These are phyloP conservation scores for Collybia sordida DNA, from an alignment of 768 basidiomycete species.

Conservation along the genomic window DNA sequence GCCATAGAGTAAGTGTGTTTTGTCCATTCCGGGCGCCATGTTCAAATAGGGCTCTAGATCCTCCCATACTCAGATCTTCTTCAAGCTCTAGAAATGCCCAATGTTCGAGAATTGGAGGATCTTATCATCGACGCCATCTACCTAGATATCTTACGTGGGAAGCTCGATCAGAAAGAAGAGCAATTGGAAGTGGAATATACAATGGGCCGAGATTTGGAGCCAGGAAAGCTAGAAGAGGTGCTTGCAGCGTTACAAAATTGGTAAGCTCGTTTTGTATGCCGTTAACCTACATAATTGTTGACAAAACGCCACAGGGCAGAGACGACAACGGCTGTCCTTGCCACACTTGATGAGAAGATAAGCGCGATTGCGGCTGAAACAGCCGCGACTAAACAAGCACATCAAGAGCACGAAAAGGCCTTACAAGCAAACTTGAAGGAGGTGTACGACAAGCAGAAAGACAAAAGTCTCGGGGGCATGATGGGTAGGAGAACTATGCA, in stretches of 20 bases:
- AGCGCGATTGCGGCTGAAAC: slow-evolving; percentile 46
- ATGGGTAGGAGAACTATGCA: slow-evolving; percentile 17
- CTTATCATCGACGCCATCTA: slow-evolving; percentile 98
- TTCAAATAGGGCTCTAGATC: slow-evolving; percentile 45
- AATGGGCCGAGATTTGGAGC: slow-evolving; percentile 89
- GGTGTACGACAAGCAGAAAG: slow-evolving; percentile 63
- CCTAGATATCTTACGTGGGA: slow-evolving; percentile 83
- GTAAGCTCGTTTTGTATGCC: slow-evolving; percentile 34
- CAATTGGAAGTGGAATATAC: slow-evolving; percentile 92
- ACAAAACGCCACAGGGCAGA: slow-evolving; percentile 49
- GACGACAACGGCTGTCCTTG: slow-evolving; percentile 69
- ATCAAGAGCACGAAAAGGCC: slow-evolving; percentile 53
- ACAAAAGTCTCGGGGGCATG: slow-evolving; percentile 37
- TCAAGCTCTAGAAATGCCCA: slow-evolving; percentile 67
- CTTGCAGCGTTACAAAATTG: slow-evolving; percentile 65
- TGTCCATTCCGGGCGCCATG: neutral
- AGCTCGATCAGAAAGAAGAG: slow-evolving; percentile 89
- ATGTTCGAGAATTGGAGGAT: slow-evolving; percentile 90
- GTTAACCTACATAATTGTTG: neutral
- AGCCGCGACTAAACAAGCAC: slow-evolving; percentile 36
- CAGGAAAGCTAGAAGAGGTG: slow-evolving; percentile 61
- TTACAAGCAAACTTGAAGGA: slow-evolving; percentile 59
- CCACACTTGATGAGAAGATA: slow-evolving; percentile 73
- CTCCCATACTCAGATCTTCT: slow-evolving; percentile 80
- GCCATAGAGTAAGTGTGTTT: slow-evolving; percentile 61